A percentile compares a stretch with the other conserved stretches of the same genome.
Conservation (phyloP, 345 rosid species). For the Hypericum androsaemum region DNA sequence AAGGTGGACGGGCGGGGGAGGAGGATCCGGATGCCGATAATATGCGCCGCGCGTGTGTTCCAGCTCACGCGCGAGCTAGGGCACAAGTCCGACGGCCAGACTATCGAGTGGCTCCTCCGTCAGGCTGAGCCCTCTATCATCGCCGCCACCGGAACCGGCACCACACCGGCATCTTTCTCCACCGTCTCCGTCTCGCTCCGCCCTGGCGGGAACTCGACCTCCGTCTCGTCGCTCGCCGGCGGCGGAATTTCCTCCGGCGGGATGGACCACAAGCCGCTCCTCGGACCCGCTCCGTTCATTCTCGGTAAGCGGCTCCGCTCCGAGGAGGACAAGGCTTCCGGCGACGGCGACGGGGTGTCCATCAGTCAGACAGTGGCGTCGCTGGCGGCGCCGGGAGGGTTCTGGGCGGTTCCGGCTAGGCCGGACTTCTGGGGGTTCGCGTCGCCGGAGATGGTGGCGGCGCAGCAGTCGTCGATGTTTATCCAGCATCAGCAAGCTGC, state of each 20-base stretch:
- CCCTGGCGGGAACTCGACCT: slow-evolving; percentile 37
- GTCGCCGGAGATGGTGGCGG: slow-evolving; percentile 52
- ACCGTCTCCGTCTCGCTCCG: slow-evolving; percentile 63
- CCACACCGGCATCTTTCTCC: slow-evolving; percentile 92
- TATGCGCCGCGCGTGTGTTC: slow-evolving; percentile 99
- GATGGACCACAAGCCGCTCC: slow-evolving; percentile 64
- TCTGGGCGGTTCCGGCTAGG: slow-evolving; percentile 82
- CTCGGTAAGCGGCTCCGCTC: slow-evolving; percentile 76
- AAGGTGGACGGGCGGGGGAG: slow-evolving; percentile 97
- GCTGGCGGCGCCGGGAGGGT: slow-evolving; percentile 35
- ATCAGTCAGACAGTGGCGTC: neutral
- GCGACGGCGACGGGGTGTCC: slow-evolving; percentile 9
- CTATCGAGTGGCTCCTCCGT: slow-evolving; percentile 98
- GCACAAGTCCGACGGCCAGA: slow-evolving; percentile 96
- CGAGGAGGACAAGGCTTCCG: slow-evolving; percentile 38
- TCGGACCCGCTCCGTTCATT: slow-evolving; percentile 66
- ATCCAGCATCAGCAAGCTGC: slow-evolving; percentile 62
- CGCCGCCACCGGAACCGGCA: slow-evolving; percentile 95
- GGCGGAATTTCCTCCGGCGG: slow-evolving; percentile 19
- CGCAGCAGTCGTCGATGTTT: slow-evolving; percentile 37
- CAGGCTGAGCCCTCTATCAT: slow-evolving; percentile 98
- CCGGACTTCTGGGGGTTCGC: slow-evolving; percentile 87
- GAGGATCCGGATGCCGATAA: slow-evolving; percentile 96
- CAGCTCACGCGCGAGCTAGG: slow-evolving; percentile 96
- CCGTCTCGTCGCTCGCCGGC: slow-evolving; percentile 26